These are phyloP conservation scores for Wickerhamiella sorbophila DNA, from an alignment of 805 yeast species.

Conservation along the genomic window DNA sequence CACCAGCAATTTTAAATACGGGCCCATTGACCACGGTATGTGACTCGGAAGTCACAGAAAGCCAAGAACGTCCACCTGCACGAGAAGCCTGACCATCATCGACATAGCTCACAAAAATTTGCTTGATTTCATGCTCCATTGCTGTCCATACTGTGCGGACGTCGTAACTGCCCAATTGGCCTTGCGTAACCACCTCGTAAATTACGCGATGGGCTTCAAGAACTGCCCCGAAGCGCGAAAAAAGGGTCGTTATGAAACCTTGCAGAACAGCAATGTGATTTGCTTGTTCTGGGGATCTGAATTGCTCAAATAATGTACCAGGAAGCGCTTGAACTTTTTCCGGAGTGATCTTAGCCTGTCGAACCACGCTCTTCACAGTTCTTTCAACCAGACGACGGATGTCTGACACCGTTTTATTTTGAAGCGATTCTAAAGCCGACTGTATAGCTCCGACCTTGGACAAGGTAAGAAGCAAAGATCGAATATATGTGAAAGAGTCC, in stretches of 20 bases:
- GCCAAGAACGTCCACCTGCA: neutral
- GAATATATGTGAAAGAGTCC: slow-evolving; percentile 41
- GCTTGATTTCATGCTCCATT: slow-evolving; percentile 29
- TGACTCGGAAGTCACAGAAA: slow-evolving; percentile 1
- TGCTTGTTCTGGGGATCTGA: slow-evolving; percentile 8
- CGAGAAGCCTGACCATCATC: slow-evolving; percentile 8
- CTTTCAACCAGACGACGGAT: slow-evolving; percentile 46
- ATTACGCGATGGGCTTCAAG: slow-evolving; percentile 59
- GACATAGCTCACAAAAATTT: slow-evolving; percentile 13
- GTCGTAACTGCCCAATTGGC: slow-evolving; percentile 22
- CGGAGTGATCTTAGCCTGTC: slow-evolving; percentile 18
- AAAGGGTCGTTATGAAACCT: slow-evolving; percentile 60
- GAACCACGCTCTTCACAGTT: slow-evolving; percentile 49
- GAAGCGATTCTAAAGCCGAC: slow-evolving; percentile 39
- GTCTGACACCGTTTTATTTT: slow-evolving; percentile 45
- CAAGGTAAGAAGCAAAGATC: slow-evolving; percentile 40
- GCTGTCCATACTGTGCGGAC: slow-evolving; percentile 33
- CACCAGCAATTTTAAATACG: neutral
- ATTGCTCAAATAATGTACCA: slow-evolving; percentile 12
- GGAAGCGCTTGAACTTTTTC: slow-evolving; percentile 4
- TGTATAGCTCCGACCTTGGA: slow-evolving; percentile 47
- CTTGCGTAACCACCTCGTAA: slow-evolving; percentile 33
- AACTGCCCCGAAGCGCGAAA: slow-evolving; percentile 44
- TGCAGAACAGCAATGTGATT: slow-evolving; percentile 38
- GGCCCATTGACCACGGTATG: neutral